Evolutionary conservation across 805 yeast species (phyloP).

Genomic region (Teunomyces pallodes): DNA sequence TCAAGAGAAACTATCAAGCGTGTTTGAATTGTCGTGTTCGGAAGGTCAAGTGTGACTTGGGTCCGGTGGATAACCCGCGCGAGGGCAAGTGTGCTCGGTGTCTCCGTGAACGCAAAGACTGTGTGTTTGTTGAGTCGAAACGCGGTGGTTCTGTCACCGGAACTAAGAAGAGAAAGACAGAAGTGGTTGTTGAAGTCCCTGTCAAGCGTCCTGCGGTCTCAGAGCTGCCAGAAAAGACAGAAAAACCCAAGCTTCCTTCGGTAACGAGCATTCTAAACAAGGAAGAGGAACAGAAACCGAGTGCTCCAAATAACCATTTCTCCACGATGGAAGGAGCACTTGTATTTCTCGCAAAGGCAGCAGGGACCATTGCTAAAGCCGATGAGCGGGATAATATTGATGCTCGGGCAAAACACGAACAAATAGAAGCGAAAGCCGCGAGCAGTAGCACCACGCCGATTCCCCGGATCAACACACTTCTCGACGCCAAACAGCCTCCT

Average conservation of each 20-base stretch:
- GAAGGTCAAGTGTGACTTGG: constrained; percentile 84
- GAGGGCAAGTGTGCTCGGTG: constrained; percentile 88
- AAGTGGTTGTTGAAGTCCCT: background rate
- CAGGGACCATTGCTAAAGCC: constrained; percentile 70
- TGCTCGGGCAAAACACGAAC: constrained; percentile 48
- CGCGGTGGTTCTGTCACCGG: constrained; percentile 23
- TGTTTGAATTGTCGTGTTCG: constrained; percentile 82
- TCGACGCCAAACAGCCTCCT: background rate
- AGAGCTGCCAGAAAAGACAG: background rate
- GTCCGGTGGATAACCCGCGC: constrained; percentile 66
- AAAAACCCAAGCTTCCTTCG: constrained; percentile 7
- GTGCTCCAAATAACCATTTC: constrained; percentile 24
- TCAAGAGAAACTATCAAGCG: constrained; percentile 72
- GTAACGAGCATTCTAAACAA: constrained; percentile 15
- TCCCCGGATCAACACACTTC: background rate
- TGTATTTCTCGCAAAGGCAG: constrained; percentile 73
- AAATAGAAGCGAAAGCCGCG: constrained; percentile 32
- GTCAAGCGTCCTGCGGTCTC: background rate
- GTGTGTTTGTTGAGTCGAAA: constrained; percentile 55
- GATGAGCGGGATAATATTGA: constrained; percentile 62
- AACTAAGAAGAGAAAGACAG: constrained; percentile 47
- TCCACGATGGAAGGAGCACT: constrained; percentile 58
- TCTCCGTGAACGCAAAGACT: constrained; percentile 74
- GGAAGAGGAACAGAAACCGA: background rate
- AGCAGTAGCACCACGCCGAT: background rate